Evolutionary conservation across 306 rosid genomes (phyloP).

Genomic region (Glycine tomentella): DNA sequence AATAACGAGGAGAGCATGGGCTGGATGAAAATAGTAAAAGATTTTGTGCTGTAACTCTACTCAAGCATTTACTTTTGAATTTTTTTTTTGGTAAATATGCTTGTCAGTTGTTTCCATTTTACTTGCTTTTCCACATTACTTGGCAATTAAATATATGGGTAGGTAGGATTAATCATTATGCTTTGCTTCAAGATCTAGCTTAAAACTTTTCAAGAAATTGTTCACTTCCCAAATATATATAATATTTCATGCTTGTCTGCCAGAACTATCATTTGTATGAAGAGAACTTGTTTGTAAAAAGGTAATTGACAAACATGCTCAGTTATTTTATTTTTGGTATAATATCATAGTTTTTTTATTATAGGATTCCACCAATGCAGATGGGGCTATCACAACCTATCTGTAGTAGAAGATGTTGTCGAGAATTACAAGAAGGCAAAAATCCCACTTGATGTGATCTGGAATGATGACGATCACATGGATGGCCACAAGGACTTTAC

Average conservation of each 20-base stretch:
- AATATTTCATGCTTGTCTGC: background rate
- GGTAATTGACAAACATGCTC: background rate
- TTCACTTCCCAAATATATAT: background rate
- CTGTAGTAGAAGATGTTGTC: conserved; percentile 89
- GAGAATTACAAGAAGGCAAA: conserved; percentile 74
- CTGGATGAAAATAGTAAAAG: background rate
- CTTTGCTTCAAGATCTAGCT: conserved; percentile 3
- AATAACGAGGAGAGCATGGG: background rate
- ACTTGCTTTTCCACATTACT: background rate
- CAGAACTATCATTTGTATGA: background rate
- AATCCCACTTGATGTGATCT: conserved; percentile 89
- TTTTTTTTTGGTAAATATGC: background rate
- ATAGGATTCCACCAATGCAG: conserved; percentile 94
- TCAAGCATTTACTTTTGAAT: background rate
- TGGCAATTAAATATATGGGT: conserved; percentile 6
- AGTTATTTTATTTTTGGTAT: conserved; percentile 35
- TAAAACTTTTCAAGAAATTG: background rate
- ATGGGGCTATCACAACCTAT: conserved; percentile 95
- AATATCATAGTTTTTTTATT: too few species aligned
- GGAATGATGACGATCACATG: conserved; percentile 97
- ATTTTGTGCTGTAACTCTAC: conserved; percentile 1
- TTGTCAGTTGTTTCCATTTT: background rate
- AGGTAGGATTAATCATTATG: background rate
- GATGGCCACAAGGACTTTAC: conserved; percentile 93
- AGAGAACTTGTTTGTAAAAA: background rate